phyloP scores from a whole-genome alignment of 2,329 filamentous ascomycete genomes.

The Ploettnerulaceae sp. region DNA sequence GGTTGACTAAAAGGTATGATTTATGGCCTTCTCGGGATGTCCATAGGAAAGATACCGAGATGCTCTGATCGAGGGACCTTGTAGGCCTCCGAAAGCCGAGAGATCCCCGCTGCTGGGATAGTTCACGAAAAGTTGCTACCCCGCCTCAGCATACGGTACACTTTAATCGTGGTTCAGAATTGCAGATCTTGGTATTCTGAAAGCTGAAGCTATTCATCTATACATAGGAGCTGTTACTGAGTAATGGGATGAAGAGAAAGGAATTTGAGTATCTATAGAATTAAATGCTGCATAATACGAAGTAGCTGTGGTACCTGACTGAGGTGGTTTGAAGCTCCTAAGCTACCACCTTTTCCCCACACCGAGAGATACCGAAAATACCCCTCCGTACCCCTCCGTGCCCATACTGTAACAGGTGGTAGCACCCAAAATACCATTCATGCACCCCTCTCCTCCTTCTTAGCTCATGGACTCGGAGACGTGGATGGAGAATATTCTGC shows the following conservation, averaged over 20 bases:
- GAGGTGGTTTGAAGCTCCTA: neutral
- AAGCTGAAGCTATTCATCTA: constrained; percentile 6
- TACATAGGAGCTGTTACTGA: constrained; percentile 6
- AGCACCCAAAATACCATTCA: too few relatives aligned
- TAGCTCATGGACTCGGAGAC: neutral
- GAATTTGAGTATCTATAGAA: neutral
- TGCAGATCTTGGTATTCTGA: too few relatives aligned
- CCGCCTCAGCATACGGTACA: too few relatives aligned
- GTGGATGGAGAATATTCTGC: neutral
- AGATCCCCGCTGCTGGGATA: neutral
- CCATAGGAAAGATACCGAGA: constrained; percentile 10
- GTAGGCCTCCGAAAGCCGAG: too few relatives aligned
- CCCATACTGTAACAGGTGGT: too few relatives aligned
- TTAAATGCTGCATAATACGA: neutral
- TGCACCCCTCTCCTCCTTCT: constrained; percentile 1
- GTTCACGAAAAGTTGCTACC: too few relatives aligned
- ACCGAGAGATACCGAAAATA: constrained; percentile 3
- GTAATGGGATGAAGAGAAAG: neutral
- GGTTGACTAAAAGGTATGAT: too few relatives aligned
- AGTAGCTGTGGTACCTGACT: too few relatives aligned
- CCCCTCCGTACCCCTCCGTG: too few relatives aligned
- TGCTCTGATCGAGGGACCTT: too few relatives aligned
- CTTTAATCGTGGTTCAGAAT: too few relatives aligned
- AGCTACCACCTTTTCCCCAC: constrained; percentile 1
- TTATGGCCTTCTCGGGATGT: too few relatives aligned